Percentiles rank a stretch among this genome's conserved stretches.
Conservation (phyloP, 768 basidiomycete genomes). For the Lyophyllum decastes region DNA sequence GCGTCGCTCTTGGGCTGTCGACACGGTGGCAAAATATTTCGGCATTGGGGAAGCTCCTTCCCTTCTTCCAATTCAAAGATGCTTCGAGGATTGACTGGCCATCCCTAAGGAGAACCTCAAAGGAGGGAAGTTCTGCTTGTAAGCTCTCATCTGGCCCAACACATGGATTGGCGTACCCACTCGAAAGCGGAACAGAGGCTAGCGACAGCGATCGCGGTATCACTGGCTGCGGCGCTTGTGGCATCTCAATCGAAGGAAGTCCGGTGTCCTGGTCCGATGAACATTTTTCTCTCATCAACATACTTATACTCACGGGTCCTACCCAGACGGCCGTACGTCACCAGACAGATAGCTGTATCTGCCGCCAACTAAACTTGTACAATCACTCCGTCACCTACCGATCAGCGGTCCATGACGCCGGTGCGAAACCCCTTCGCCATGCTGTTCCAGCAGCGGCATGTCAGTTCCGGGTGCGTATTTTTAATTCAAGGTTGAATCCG, state of each 20-base stretch:
- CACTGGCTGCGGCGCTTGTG: background rate
- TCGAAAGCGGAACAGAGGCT: background rate
- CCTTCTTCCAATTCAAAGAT: constrained; percentile 50
- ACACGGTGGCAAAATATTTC: constrained; percentile 42
- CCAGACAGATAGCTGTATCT: background rate
- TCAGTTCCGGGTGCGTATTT: background rate
- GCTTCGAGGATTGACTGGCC: constrained; percentile 45
- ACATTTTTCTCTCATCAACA: background rate
- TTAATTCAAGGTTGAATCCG: too few relatives aligned
- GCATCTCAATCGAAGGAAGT: background rate
- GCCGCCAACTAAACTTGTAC: background rate
- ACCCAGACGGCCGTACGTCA: background rate
- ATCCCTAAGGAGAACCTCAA: constrained; percentile 45
- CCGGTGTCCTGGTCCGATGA: background rate
- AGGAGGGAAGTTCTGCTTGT: constrained; percentile 46
- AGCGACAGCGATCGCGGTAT: background rate
- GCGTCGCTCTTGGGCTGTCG: constrained; percentile 30
- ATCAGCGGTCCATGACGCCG: background rate
- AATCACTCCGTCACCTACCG: background rate
- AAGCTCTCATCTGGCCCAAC: background rate
- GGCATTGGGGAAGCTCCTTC: constrained; percentile 45
- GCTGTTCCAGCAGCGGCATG: background rate
- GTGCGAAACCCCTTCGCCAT: background rate
- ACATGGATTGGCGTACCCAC: background rate
- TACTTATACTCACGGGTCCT: constrained; percentile 4